Base-by-base conservation (phyloP, 805 yeast genomes). In the Pichia californica region DNA sequence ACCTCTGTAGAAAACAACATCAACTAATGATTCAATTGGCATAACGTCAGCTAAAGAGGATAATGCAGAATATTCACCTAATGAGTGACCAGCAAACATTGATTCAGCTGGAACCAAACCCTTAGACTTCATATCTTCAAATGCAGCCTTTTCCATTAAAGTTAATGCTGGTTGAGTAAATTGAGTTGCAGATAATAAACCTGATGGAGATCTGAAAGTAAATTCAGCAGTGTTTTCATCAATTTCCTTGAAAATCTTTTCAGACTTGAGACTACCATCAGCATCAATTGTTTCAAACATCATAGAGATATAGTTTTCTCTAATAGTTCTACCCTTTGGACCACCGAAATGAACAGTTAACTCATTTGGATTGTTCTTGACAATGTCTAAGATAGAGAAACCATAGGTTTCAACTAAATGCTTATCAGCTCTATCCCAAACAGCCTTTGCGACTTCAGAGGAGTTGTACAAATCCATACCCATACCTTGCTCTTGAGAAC, bases 401-500 rank as follows among this genome's bases (percentile, higher is more conserved):
- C 99, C 99, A 60, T 93, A 93, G 64, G 91, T 89, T 61, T 79
- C 73, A 62, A 88, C 74, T 73, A 94, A 93, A 68, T 94, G 99
- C 46, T 67, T 65, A 64, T 93, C 99, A 49, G 99, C 99, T 64
- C 88, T 84, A 66, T 93, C 98, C 99, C 99, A 93, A 50, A 93
- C 97, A 51, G 78, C 79, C 59, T 81, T 81, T 42, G 99, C 99
- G 64, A 93, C 96, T 26, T 79, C 88, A 40, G 96, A 85, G 33
- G 84, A 75, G 52, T 81, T 81, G 68, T 93, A 93, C 63, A 93
- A 77, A 67, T 93, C 99, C 99, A 93, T 93, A 76, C 99, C 99
- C 99, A 93, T 93, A 65, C 97, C 97, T 73, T 94, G 99, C 68
- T 94, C 99, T 70, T 93, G 99, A 48, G 99, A 91, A 67, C 99